Evolutionary conservation across 2,329 filamentous ascomycete genomes (phyloP), one percentile per base, ranked within the genome.

Genomic region (Beauveria sp.): DNA sequence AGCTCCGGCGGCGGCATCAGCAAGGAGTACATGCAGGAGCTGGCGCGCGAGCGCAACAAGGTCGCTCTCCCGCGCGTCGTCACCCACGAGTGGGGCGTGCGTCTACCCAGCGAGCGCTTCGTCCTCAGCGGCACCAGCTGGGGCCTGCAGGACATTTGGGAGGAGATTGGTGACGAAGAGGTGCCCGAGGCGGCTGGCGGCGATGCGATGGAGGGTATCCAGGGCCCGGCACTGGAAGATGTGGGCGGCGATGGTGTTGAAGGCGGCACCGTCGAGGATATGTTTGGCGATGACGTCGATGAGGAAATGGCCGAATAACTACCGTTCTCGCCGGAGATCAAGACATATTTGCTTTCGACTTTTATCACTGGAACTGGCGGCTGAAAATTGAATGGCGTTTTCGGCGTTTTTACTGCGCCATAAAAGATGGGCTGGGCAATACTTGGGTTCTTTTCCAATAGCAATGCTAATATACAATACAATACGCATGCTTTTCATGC

Each of bases 1-100:
- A 77, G 77, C 58, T 78, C 78, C 20, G 79, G 77, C 9, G 77
- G 81, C 40, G 83, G 82, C 9, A 77, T 84, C 56, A 83, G 79
- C 72, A 93, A 93, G 70, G 90, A 93, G 66, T 92, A 89, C 73
- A 80, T 93, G 77, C 76, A 87, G 61, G 88, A 92, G 71, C 77
- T 91, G n/a, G 90, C 89, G 14, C 79, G 81, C 65, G 86, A 89
- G 70, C 78, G 86, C 65, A 92, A 92, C 74, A 84, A 83, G 67
- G 78, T 88, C 30, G 82, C 81, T 1, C 74, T 92, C 64, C 86
- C 86, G 22, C 80, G 81, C 63, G 82, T 89, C 18, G 76, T 82
- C 14, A 79, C 82, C 47, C 84, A 83, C 67, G 86, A 89, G 70
- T 89, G 86, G 85, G 86, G 86, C 26, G 80, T 88, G 7, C 76